phyloP scores from a whole-genome alignment of 23 red algal genomes.

The Gracilaria domingensis region DNA sequence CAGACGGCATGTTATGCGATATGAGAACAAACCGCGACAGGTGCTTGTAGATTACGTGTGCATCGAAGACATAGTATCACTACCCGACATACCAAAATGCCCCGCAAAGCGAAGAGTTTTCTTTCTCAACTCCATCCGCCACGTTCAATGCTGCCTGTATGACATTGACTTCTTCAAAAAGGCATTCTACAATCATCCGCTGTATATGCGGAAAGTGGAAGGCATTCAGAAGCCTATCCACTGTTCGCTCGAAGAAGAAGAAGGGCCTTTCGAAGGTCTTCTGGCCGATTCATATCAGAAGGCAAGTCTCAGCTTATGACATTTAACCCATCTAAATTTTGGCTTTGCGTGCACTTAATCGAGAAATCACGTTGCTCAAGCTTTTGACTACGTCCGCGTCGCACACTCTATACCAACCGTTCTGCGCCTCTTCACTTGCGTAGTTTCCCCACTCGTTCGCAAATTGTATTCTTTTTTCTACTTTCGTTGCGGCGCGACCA shows the following conservation, averaged over 20 bases:
- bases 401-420: slow-evolving; percentile 45
- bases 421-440: slow-evolving; percentile 51
- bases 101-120: not conserved
- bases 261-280: slow-evolving; percentile 63
- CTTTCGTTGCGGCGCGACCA: slow-evolving; percentile 63
- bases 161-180: slow-evolving; percentile 82
- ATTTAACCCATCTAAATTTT: slow-evolving; percentile 16
- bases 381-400: slow-evolving; percentile 23
- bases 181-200: slow-evolving; percentile 68
- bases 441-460: slow-evolving; percentile 62
- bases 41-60: slow-evolving; percentile 79
- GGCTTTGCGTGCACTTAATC: slow-evolving; percentile 14
- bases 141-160: slow-evolving; percentile 82
- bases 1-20: slow-evolving; percentile 77
- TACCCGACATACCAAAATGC: slow-evolving; percentile 10
- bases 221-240: slow-evolving; percentile 39
- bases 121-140: slow-evolving; percentile 67
- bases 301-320: slow-evolving; percentile 64
- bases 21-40: slow-evolving; percentile 73
- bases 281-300: slow-evolving; percentile 31
- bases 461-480: slow-evolving; percentile 33
- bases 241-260: slow-evolving; percentile 45
- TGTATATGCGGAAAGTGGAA: slow-evolving; percentile 43
- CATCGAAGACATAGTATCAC: slow-evolving; percentile 48
- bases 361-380: slow-evolving; percentile 31